Evolutionary conservation across 78 protist genomes (phyloP).

Genomic region (Creolimax fragrantissima): DNA sequence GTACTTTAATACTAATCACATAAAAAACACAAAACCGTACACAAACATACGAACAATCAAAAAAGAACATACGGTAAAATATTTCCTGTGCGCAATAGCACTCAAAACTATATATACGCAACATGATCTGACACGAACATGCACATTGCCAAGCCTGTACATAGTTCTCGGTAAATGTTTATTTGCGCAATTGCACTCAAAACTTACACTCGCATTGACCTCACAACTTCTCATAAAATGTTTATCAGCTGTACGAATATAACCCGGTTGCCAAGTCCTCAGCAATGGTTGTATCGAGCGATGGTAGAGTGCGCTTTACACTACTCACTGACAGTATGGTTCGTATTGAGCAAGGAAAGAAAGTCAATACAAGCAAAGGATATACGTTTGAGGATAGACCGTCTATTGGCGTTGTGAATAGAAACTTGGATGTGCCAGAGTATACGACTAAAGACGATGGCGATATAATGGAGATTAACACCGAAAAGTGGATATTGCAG

Average conservation of each 20-base stretch:
- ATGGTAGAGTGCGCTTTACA: conserved; percentile 41
- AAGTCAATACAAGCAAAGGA: background rate
- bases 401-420: background rate
- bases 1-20: too few relatives aligned
- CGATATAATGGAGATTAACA: background rate
- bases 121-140: too few relatives aligned
- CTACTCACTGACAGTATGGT: conserved; percentile 29
- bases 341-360: conserved; percentile 30
- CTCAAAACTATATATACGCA: too few relatives aligned
- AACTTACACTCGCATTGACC: too few relatives aligned
- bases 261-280: background rate
- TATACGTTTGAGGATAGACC: background rate
- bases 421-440: background rate
- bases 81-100: too few relatives aligned
- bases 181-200: too few relatives aligned
- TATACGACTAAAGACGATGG: background rate
- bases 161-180: too few relatives aligned
- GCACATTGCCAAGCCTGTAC: too few relatives aligned
- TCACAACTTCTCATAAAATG: too few relatives aligned
- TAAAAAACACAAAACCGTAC: too few relatives aligned
- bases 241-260: background rate
- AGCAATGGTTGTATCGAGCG: background rate
- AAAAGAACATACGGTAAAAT: too few relatives aligned
- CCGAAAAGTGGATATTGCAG: background rate
- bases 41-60: too few relatives aligned